A percentile compares a stretch with the other conserved stretches of the same genome.
Evolutionary conservation across 306 rosid genomes (phyloP).

Genomic region (Cucumis melo): DNA sequence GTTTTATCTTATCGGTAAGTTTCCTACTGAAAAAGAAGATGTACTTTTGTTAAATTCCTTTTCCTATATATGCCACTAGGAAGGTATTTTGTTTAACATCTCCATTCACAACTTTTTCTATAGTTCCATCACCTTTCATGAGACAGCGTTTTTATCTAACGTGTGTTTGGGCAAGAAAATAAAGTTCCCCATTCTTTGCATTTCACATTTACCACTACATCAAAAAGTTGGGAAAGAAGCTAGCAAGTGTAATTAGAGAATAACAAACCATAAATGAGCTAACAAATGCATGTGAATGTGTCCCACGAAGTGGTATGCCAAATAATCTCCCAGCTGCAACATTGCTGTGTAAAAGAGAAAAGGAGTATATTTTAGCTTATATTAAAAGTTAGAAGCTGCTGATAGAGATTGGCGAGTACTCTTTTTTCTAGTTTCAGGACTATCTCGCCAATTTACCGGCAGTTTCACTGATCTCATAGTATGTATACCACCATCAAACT

Average conservation of each 20-base stretch:
- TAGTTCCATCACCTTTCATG: not conserved
- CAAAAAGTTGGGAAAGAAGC: not conserved
- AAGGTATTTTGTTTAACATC: not conserved
- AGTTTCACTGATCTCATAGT: not conserved
- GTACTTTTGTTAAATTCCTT: not conserved
- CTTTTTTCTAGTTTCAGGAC: not conserved
- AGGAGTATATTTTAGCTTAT: not conserved
- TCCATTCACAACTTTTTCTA: not conserved
- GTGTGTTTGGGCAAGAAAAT: not conserved
- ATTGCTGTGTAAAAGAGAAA: slow-evolving; percentile 46
- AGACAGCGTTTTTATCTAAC: not conserved
- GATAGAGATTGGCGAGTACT: not conserved
- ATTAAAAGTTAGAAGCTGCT: not conserved
- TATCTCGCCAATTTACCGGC: not conserved
- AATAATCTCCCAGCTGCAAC: slow-evolving; percentile 96
- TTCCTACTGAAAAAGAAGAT: not conserved
- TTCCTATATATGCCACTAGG: not conserved
- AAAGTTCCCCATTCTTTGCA: not conserved
- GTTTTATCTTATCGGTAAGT: not conserved
- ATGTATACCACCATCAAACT: not conserved
- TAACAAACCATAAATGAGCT: slow-evolving; percentile 91
- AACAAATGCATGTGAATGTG: slow-evolving; percentile 99
- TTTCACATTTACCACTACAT: not conserved
- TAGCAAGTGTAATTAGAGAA: slow-evolving; percentile 6
- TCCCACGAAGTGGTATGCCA: slow-evolving; percentile 94